phyloP scores from a whole-genome alignment of 345 rosid genomes.

The Atalantia buxifolia region DNA sequence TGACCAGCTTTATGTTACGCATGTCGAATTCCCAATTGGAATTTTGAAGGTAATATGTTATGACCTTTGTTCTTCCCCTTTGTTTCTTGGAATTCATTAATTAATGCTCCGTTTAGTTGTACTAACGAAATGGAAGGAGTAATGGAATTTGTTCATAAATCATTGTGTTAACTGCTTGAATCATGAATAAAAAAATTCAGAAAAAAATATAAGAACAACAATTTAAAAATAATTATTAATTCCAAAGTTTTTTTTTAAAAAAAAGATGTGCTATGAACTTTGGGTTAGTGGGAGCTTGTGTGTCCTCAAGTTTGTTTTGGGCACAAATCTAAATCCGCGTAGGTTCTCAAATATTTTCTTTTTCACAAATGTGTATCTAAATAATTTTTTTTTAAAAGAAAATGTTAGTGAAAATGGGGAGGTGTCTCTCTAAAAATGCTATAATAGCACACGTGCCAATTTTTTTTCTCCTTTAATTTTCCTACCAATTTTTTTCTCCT shows the following conservation, averaged over 20 bases:
- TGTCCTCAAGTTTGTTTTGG: too few relatives aligned
- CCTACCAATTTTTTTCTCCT: too few relatives aligned
- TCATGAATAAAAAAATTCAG: neutral
- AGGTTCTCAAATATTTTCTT: too few relatives aligned
- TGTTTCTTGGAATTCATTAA: neutral
- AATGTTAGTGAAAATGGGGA: too few relatives aligned
- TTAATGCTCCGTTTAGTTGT: neutral
- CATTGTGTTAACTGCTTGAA: neutral
- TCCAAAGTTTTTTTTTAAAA: neutral
- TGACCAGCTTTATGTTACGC: neutral
- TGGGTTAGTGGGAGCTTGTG: too few relatives aligned
- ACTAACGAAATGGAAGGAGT: neutral
- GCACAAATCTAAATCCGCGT: too few relatives aligned
- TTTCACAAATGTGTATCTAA: too few relatives aligned
- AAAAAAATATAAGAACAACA: neutral
- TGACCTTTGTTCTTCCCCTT: neutral
- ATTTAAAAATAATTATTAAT: too few relatives aligned
- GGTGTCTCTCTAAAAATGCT: neutral
- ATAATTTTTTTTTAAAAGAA: too few relatives aligned
- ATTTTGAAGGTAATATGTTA: neutral
- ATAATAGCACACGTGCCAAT: neutral
- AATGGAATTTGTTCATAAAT: neutral
- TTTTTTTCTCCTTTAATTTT: too few relatives aligned
- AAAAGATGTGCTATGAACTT: too few relatives aligned
- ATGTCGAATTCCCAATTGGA: conserved; percentile 4